A percentile compares a stretch with the other conserved stretches of the same genome.
phyloP scores from a whole-genome alignment of 257 asterid species.

The Lycium barbarum region DNA sequence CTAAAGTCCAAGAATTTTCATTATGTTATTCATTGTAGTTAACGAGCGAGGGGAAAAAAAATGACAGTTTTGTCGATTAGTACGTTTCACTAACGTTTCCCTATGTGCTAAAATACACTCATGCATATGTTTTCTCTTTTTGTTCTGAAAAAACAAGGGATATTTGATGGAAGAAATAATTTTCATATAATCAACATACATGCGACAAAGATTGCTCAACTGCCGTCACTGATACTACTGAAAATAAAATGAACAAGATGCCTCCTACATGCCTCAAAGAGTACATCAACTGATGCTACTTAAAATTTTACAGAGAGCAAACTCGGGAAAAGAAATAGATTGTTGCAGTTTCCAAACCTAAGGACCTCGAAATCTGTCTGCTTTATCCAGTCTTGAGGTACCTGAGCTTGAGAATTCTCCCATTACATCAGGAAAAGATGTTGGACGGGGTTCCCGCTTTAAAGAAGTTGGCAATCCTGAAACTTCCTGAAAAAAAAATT shows the following conservation, averaged over 20 bases:
- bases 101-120: neutral
- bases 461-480: conserved; percentile 81
- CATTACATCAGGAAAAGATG: conserved; percentile 61
- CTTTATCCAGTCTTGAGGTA: conserved; percentile 65
- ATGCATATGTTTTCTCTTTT: neutral
- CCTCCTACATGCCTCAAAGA: neutral
- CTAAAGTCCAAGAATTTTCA: neutral
- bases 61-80: neutral
- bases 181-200: neutral
- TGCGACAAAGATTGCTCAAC: neutral
- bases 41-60: neutral
- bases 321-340: neutral
- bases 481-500: conserved; percentile 60
- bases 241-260: conserved; percentile 19
- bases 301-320: neutral
- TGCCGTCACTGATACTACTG: neutral
- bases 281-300: neutral
- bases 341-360: conserved; percentile 32
- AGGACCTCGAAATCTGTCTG: conserved; percentile 62
- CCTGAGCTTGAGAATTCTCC: conserved; percentile 93
- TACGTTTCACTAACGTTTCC: neutral
- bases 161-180: conserved; percentile 6
- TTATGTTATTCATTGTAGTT: neutral
- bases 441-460: conserved; percentile 63
- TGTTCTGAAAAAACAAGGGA: neutral